These are phyloP conservation scores for Naematelia encephala DNA, from an alignment of 768 basidiomycete species.

Conservation along the genomic window DNA sequence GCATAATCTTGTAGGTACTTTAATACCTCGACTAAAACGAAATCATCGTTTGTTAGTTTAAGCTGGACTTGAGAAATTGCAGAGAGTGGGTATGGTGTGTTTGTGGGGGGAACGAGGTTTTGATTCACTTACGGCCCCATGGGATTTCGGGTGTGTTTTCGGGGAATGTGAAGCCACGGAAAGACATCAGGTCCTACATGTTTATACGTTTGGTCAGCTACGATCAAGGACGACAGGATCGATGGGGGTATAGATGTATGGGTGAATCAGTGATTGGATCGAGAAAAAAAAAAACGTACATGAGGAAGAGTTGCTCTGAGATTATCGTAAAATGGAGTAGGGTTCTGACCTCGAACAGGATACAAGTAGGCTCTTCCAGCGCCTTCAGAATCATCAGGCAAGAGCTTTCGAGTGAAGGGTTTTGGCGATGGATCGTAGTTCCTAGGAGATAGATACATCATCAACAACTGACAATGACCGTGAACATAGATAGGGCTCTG, in stretches of 20 bases:
- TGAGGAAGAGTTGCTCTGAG: neutral
- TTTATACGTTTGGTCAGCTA: too few species aligned
- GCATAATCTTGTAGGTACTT: constrained; percentile 68
- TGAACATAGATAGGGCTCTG: too few species aligned
- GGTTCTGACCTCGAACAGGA: neutral
- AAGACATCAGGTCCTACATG: constrained; percentile 47
- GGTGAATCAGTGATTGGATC: too few species aligned
- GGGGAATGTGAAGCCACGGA: constrained; percentile 31
- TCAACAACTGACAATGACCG: too few species aligned
- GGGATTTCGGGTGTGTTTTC: constrained; percentile 9
- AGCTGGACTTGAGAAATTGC: too few species aligned
- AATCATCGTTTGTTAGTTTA: neutral
- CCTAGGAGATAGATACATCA: neutral
- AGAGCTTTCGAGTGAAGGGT: neutral
- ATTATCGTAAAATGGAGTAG: neutral
- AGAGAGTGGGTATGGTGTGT: too few species aligned
- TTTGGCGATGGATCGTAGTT: neutral
- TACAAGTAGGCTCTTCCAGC: neutral
- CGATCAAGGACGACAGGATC: too few species aligned
- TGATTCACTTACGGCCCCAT: neutral
- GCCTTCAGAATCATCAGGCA: neutral
- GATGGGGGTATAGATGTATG: too few species aligned
- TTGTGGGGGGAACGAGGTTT: too few species aligned
- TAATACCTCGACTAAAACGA: neutral
- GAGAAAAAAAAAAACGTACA: neutral